phyloP scores from a whole-genome alignment of 192 early-diverging fungal species.

The Coemansia sp. region DNA sequence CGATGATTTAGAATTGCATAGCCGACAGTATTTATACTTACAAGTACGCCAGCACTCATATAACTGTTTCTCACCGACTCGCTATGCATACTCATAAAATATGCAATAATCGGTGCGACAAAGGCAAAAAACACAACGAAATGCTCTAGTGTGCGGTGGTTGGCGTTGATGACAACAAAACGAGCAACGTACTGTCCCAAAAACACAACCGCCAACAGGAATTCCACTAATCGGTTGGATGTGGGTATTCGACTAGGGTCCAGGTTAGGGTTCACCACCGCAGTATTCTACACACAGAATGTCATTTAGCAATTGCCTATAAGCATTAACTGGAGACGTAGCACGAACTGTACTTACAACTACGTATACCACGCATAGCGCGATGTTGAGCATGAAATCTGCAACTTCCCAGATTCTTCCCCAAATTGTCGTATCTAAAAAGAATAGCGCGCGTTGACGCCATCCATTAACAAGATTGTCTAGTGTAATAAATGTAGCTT shows the following conservation, averaged over 20 bases:
- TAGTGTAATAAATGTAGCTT: conserved; percentile 46
- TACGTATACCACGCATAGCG: conserved; percentile 40
- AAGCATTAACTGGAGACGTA: not conserved
- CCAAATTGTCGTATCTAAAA: conserved; percentile 46
- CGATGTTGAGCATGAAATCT: conserved; percentile 36
- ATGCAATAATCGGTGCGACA: conserved; percentile 36
- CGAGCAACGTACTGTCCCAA: conserved; percentile 38
- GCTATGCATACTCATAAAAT: conserved; percentile 24
- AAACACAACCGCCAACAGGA: conserved; percentile 32
- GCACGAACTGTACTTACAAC: conserved; percentile 28
- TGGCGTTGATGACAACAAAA: conserved; percentile 44
- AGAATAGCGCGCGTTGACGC: conserved; percentile 44
- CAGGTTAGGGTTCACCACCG: conserved; percentile 20
- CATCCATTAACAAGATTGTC: conserved; percentile 51
- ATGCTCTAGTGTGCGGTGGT: conserved; percentile 33
- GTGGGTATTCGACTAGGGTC: conserved; percentile 30
- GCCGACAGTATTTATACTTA: conserved; percentile 4
- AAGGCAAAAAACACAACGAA: conserved; percentile 45
- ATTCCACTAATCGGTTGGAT: conserved; percentile 27
- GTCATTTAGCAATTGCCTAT: not conserved
- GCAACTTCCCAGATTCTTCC: conserved; percentile 48
- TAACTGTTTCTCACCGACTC: conserved; percentile 34
- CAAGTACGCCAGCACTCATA: conserved; percentile 53
- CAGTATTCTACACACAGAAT: conserved; percentile 30
- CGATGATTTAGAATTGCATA: too few species aligned